phyloP scores from a whole-genome alignment of 257 asterid species.

The Nicotiana undulata region DNA sequence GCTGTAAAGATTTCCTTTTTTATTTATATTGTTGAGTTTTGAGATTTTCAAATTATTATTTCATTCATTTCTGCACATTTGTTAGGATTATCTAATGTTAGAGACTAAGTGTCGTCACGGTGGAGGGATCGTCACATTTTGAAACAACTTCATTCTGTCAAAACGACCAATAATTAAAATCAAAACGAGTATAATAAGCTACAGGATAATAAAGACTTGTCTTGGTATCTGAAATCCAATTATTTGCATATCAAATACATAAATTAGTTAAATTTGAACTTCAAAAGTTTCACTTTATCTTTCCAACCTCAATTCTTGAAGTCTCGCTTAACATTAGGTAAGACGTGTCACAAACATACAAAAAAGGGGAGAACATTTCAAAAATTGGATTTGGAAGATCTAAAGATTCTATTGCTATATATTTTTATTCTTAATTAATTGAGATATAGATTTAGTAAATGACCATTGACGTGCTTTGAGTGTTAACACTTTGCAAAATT shows the following conservation, averaged over 20 bases:
- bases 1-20: too few species aligned
- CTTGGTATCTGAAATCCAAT: too few species aligned
- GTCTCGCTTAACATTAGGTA: background rate
- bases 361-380: background rate
- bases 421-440: background rate
- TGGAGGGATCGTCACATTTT: too few species aligned
- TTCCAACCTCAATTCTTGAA: background rate
- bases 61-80: too few species aligned
- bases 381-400: background rate
- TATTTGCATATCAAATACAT: background rate
- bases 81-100: too few species aligned
- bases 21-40: too few species aligned
- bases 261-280: background rate
- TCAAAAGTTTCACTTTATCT: background rate
- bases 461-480: slow-evolving; percentile 1
- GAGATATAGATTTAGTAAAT: background rate
- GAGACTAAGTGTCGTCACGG: too few species aligned
- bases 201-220: too few species aligned
- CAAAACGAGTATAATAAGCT: too few species aligned
- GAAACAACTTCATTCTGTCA: too few species aligned
- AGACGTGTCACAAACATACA: background rate
- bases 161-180: too few species aligned
- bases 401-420: background rate
- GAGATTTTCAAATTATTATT: too few species aligned
- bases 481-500: background rate